Base-by-base conservation (phyloP, 768 basidiomycete species). In the Strobilomyces confusus region DNA sequence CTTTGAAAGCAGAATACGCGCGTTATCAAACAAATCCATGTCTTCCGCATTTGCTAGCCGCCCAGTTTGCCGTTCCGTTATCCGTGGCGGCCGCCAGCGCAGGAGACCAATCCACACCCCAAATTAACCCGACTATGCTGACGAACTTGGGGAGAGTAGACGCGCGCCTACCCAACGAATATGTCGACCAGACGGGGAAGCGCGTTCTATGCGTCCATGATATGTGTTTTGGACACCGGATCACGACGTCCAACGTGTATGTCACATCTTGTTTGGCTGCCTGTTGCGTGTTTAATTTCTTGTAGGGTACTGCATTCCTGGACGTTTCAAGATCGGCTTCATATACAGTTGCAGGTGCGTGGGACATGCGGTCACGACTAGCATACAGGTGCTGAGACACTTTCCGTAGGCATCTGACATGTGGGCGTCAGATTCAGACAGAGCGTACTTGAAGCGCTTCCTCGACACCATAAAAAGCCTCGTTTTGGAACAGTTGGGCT, bases 301-400 rank as follows among this genome's bases (percentile, higher is more conserved):
- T 25, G 7, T 23, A 53, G 52, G 19, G n/a, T 26, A 9, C 29
- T 53, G n/a, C 52, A 53, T 30, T 32, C 45, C 34, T 53, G 52
- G 52, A 48, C 52, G 8, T 42, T 47, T n/a, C 23, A 34, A 7
- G 52, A 48, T 3, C 33, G 38, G 6, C 38, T 48, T 20, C 40
- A 42, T 34, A 25, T 53, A 26, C 52, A 53, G 12, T 33, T 53
- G 32, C 52, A 53, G 40, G 52, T 43, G 29, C 9, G 52, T 34
- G 19, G 36, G 48, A 20, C 48, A 34, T 34, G 11, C 33, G 9
- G 33, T 14, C 33, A 14, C 33, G 14, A 34, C 33, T 15, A 34
- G 33, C 4, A 30, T 30, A 23, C 6, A 23, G 20, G 6, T 41
- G 7, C 20, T 23, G 15, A 49, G 19, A 2, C 5, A 9, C 22